Evolutionary conservation across 306 rosid species (phyloP), one percentile per base, ranked within the genome.

Genomic region (Rosa persica): DNA sequence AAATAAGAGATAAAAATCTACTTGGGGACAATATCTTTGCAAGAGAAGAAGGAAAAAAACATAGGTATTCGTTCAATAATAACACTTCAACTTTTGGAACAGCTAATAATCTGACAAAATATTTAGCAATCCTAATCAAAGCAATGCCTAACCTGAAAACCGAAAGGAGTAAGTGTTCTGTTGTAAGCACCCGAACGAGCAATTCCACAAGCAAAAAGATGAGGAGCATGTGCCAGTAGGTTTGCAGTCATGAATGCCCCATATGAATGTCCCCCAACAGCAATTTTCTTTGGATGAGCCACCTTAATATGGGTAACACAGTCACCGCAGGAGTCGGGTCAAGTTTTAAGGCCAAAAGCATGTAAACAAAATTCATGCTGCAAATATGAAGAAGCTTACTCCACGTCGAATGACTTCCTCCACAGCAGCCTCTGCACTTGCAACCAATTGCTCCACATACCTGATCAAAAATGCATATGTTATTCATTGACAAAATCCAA

Each of bases 151-250:
- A 93, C 99, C 99, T 95, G 99, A 85, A 95, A 95, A 81, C 99
- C 99, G 57, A 95, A 95, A 79, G 99, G 99, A 80, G 99, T 95
- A 55, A 95, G 93, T 6, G 99, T 95, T 84, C 99, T 89, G 86
- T 95, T 93, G 91, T 95, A 95, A 78, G 99, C 99, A 82, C 99
- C 99, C 75, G 99, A 95, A 48, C 99, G 99, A 80, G 99, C 99
- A 88, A 95, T 76, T 74, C 99, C 99, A 82, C 99, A 95, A 80
- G 96, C 84, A 86, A 95, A 95, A 80, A 95, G 96, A 87, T 95
- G 99, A 74, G 99, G 94, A 60, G 99, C 99, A 68, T 93, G 99
- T 43, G 98, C 99, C 75, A 95, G 85, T 71, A 95, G 99, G 85
- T 95, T 95, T 78, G 99, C 99, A 79, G 98, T 90, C 99, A 95